phyloP scores from a whole-genome alignment of 2,329 filamentous ascomycete species.

The Setomelanomma holmii region DNA sequence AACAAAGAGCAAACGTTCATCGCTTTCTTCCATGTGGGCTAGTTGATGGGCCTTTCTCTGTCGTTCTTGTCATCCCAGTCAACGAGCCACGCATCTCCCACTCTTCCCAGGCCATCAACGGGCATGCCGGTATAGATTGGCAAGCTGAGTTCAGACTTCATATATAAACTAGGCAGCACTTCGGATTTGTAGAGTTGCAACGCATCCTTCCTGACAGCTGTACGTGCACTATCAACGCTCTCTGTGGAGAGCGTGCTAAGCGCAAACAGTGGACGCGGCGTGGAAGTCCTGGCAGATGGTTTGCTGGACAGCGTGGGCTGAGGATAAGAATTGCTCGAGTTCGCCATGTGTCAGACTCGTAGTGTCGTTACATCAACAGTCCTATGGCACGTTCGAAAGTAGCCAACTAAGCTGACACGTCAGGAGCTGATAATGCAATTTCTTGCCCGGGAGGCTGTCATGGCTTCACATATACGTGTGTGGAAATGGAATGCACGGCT shows the following conservation, averaged over 20 bases:
- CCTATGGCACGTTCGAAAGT: not conserved
- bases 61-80: slow-evolving; percentile 25
- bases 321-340: not conserved
- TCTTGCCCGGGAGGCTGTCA: too few species aligned
- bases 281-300: not conserved
- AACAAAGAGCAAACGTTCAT: slow-evolving; percentile 35
- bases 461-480: too few species aligned
- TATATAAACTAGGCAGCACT: slow-evolving; percentile 1
- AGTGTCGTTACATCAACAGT: not conserved
- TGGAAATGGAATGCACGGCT: not conserved
- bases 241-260: not conserved
- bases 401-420: too few species aligned
- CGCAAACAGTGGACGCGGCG: not conserved
- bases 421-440: too few species aligned
- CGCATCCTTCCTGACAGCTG: not conserved
- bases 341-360: not conserved
- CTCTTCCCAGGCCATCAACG: not conserved
- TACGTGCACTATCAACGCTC: not conserved
- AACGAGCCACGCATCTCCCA: slow-evolving; percentile 10
- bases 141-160: not conserved
- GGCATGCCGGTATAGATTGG: not conserved
- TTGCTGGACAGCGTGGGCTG: not conserved
- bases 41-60: slow-evolving; percentile 40
- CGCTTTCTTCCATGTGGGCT: slow-evolving; percentile 26
- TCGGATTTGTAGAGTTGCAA: not conserved